Evolutionary conservation across 2,329 filamentous ascomycete genomes (phyloP).

Genomic region (Raffaelea ambrosiae): DNA sequence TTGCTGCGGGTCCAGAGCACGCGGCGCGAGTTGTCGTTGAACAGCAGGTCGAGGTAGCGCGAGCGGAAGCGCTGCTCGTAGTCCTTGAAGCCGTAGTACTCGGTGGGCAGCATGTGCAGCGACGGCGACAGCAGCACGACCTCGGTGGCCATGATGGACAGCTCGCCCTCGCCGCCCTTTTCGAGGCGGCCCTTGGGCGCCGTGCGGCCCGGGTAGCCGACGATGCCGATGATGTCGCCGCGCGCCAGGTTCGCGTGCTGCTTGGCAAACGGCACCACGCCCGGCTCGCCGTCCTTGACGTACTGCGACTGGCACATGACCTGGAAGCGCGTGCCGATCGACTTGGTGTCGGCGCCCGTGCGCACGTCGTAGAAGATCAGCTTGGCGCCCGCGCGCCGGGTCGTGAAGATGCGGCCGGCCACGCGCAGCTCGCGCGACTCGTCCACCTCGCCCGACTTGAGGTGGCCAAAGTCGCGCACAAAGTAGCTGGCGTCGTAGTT

Average conservation of each 20-base stretch:
- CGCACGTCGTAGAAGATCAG: constrained; percentile 87
- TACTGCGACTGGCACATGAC: constrained; percentile 87
- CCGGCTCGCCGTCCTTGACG: constrained; percentile 48
- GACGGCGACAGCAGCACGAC: constrained; percentile 83
- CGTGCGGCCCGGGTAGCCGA: constrained; percentile 77
- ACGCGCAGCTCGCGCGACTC: constrained; percentile 68
- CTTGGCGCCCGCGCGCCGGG: constrained; percentile 73
- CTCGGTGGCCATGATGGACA: constrained; percentile 87
- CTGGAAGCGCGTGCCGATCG: constrained; percentile 71
- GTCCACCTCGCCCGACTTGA: constrained; percentile 81
- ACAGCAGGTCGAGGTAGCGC: constrained; percentile 91
- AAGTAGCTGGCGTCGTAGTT: constrained; percentile 78
- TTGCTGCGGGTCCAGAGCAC: constrained; percentile 79
- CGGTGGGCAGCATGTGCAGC: constrained; percentile 80
- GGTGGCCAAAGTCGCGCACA: constrained; percentile 63
- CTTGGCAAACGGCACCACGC: constrained; percentile 54
- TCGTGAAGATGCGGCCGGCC: constrained; percentile 82
- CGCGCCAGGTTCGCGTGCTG: constrained; percentile 85
- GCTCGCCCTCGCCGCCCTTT: constrained; percentile 73
- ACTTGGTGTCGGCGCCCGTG: constrained; percentile 38
- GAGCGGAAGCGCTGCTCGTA: constrained; percentile 89
- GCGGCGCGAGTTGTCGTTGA: constrained; percentile 81
- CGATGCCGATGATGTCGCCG: constrained; percentile 86
- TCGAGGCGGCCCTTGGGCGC: constrained; percentile 82
- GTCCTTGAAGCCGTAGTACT: constrained; percentile 93